A percentile compares a stretch with the other conserved stretches of the same genome.
Evolutionary conservation across 805 yeast genomes (phyloP).

Genomic region (Lachancea dasiensis): DNA sequence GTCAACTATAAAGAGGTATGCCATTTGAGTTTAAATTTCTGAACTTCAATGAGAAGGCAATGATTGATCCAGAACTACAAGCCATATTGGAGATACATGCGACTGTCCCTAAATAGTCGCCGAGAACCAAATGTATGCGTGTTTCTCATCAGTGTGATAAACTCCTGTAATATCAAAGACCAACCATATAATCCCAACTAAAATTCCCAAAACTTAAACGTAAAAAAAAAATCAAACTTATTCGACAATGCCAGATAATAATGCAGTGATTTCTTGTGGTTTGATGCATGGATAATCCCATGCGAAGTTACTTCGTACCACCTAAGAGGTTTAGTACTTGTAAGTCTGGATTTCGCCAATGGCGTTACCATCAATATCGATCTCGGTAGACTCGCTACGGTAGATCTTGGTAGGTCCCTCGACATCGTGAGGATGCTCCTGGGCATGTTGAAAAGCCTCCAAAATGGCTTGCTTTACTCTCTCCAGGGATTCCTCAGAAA

Average conservation of each 20-base stretch:
- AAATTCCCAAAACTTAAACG: slow-evolving; percentile 4
- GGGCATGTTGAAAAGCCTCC: slow-evolving; percentile 52
- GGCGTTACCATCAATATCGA: slow-evolving; percentile 30
- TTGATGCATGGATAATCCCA: not conserved
- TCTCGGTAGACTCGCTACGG: slow-evolving; percentile 36
- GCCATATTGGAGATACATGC: too few species aligned
- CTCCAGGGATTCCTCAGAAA: slow-evolving; percentile 48
- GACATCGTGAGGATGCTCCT: slow-evolving; percentile 45
- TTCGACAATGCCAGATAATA: slow-evolving; percentile 6
- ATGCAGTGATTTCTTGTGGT: not conserved
- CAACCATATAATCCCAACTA: not conserved
- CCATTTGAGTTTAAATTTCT: slow-evolving; percentile 12
- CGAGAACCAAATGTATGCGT: too few species aligned
- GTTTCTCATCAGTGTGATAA: too few species aligned
- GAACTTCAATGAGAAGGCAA: not conserved
- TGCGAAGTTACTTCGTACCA: not conserved
- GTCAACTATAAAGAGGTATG: slow-evolving; percentile 9
- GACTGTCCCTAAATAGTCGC: too few species aligned
- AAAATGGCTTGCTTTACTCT: slow-evolving; percentile 49
- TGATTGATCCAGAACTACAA: not conserved
- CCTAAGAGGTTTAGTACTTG: slow-evolving; percentile 21
- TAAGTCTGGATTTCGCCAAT: slow-evolving; percentile 31
- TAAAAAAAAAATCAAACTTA: slow-evolving; percentile 6
- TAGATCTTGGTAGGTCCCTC: slow-evolving; percentile 44
- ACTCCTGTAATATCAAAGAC: slow-evolving; percentile 1